Percentiles rank a stretch among this genome's conserved stretches.
phyloP scores from a whole-genome alignment of 345 rosid species.

The Microthlaspi erraticum region DNA sequence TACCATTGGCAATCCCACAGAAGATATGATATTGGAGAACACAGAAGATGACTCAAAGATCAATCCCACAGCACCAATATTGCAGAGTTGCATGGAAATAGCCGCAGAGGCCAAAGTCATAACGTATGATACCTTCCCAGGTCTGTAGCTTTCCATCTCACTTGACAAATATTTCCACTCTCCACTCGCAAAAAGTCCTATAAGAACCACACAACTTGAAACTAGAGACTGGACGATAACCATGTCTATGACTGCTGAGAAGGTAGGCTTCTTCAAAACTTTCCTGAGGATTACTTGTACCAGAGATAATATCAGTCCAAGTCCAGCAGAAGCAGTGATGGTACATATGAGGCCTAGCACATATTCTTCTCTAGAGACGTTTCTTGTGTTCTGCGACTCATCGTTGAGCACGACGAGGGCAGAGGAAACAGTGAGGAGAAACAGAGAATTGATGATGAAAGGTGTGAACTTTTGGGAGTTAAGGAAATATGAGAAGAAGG shows the following conservation, averaged over 20 bases:
- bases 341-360: constrained; percentile 56
- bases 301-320: constrained; percentile 49
- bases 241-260: constrained; percentile 52
- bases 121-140: constrained; percentile 53
- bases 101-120: constrained; percentile 50
- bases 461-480: constrained; percentile 57
- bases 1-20: constrained; percentile 58
- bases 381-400: constrained; percentile 21
- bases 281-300: constrained; percentile 49
- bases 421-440: constrained; percentile 62
- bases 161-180: constrained; percentile 51
- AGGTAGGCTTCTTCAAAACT: constrained; percentile 45
- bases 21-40: constrained; percentile 36
- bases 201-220: constrained; percentile 42
- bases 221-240: constrained; percentile 47
- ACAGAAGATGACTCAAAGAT: constrained; percentile 33
- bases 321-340: constrained; percentile 47
- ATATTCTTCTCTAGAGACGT: constrained; percentile 38
- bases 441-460: constrained; percentile 46
- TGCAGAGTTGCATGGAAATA: constrained; percentile 53
- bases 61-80: constrained; percentile 49
- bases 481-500: constrained; percentile 58
- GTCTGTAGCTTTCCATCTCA: constrained; percentile 55
- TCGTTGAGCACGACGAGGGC: constrained; percentile 46
- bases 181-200: constrained; percentile 62